Base-by-base conservation (phyloP, 2,329 filamentous ascomycete species). In the Phialophora verrucosa region DNA sequence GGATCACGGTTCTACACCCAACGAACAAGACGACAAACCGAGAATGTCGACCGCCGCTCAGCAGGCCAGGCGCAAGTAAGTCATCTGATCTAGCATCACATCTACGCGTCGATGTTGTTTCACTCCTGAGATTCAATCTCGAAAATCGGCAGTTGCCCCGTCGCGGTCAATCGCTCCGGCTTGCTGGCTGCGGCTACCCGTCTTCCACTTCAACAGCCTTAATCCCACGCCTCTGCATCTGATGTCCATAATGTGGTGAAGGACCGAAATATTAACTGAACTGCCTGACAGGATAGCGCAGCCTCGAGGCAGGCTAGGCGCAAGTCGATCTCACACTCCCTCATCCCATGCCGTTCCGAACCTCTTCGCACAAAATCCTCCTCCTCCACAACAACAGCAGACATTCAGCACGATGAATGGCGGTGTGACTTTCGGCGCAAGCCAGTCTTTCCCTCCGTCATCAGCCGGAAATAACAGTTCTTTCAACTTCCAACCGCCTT, bases 21-120 rank as follows among this genome's bases (percentile, higher is more conserved):
- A 71, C 58, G 29, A 56, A 20, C 55, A 31, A 20, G 66, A 69
- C 56, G 83, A 84, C 1, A 77, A 78, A 70, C 80, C 81, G 29
- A 78, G 81, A 71, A 80, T 79, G 75, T 84, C 84, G 38, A 85
- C 83, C 31, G 83, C 84, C 47, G 83, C 84, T 47, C 84, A 86
- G 75, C 59, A 85, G 76, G 84, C 84, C 35, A 77, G 75, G 66
- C 81, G 84, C 77, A 85, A 82, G 84, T 86, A 78, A 81, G 84
- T 85, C 29, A 50, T 23, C 38, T 31, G 32, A 23, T 60, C 25
- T 38, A 29, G 23, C 20, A 50, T 59, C 42, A 17, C 38, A 56
- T 54, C 14, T 56, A 38, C 31, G 38, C 38, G 38, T 44, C 17
- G 38, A 44, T 44, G 38, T n/a, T 44, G 38, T 20, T 51, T 23